A percentile compares a stretch with the other conserved stretches of the same genome.
phyloP scores from a whole-genome alignment of 1,284 basidiomycete genomes.

The Cystobasidiaceae sp. region DNA sequence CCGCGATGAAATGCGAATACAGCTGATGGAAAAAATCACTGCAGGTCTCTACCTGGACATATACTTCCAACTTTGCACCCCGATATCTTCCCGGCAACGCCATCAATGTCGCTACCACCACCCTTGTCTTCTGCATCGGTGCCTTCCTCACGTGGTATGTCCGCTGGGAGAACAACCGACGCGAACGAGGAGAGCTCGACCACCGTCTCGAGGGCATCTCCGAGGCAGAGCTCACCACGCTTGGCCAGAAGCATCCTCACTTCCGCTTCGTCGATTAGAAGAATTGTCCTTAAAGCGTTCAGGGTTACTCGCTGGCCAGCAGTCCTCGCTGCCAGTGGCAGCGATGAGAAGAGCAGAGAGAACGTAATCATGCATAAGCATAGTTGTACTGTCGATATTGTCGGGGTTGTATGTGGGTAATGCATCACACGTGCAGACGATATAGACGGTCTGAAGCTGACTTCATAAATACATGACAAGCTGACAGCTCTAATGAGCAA shows the following conservation, averaged over 20 bases:
- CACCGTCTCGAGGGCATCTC: conserved; percentile 36
- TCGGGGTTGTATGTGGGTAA: too few species aligned
- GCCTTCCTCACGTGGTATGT: conserved; percentile 30
- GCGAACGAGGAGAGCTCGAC: conserved; percentile 35
- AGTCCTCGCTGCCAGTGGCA: too few species aligned
- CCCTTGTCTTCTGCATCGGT: conserved; percentile 4
- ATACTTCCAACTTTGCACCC: conserved; percentile 12
- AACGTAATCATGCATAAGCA: too few species aligned
- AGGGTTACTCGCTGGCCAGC: too few species aligned
- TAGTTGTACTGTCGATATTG: too few species aligned
- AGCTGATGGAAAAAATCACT: neutral
- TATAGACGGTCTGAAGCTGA: too few species aligned
- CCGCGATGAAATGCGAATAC: neutral
- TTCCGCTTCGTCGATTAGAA: conserved; percentile 31
- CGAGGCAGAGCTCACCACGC: conserved; percentile 18
- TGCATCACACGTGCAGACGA: too few species aligned
- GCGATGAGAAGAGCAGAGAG: too few species aligned
- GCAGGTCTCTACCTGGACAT: conserved; percentile 27
- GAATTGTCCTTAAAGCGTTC: neutral
- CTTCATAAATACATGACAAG: too few species aligned
- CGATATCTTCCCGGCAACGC: conserved; percentile 17
- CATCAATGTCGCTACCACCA: conserved; percentile 14
- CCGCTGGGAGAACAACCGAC: conserved; percentile 35
- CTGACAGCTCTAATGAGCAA: too few species aligned
- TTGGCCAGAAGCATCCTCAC: conserved; percentile 36